Evolutionary conservation across 1,284 basidiomycete genomes (phyloP), one percentile per base, ranked within the genome.

Genomic region (Vanrija sp.): DNA sequence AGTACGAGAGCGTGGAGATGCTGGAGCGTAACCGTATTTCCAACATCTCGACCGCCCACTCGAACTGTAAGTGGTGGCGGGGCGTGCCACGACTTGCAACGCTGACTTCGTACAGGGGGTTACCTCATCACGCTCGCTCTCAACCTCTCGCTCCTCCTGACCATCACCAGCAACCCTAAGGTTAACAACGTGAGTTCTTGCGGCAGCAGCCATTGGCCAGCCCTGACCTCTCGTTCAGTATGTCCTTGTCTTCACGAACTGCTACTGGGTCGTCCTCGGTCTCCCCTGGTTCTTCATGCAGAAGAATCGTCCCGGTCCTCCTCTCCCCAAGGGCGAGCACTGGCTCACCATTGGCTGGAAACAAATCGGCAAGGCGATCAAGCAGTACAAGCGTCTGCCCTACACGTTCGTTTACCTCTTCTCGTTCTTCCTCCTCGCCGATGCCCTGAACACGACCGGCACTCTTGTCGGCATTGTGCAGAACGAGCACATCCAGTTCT

Each of bases 261-360:
- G 76, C 0, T 91, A 87, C 66, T 91, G 87, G 87, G 84, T 67
- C 26, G 60, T 88, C 3, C 77, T 78, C 9, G 89, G 87, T 25
- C 84, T 89, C 50, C 91, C 85, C 84, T 91, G 86, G 88, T 91
- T 89, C 68, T 82, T 89, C 52, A 86, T 84, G 71, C 88, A 89
- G 68, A 81, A 87, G 65, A 85, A 83, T 14, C 83, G 88, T 6
- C 85, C 85, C 0, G 88, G 88, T 0, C 88, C 88, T 42, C 69
- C 82, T 15, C 73, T 91, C 18, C 88, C 88, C 0, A 83, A 85
- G 66, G 86, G 86, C 52, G 82, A 87, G 64, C 80, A 75, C 60
- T 89, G 88, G 66, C 54, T 89, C 26, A 87, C 86, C 0, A 80
- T 90, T 43, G 88, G 88, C 15, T 90, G 87, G 88, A 88, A 87